Evolutionary conservation across 2,329 filamentous ascomycete genomes (phyloP), one percentile per base, ranked within the genome.

Genomic region (Aotearoamyces nothofagi): DNA sequence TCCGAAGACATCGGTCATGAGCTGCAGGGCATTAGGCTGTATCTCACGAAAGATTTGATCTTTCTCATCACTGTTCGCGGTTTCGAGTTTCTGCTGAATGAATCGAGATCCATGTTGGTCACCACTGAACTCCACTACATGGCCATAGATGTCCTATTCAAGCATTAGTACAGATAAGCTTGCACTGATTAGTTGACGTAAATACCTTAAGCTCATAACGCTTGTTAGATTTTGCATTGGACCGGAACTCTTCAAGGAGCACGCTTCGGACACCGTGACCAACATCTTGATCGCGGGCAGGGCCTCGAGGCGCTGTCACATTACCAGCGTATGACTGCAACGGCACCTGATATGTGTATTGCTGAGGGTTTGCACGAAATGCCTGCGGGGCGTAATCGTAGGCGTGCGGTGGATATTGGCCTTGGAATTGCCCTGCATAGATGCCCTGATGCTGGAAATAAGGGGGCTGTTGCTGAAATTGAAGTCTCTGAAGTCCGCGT

Each of bases 1-100:
- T 30, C 90, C 90, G 47, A 94, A 98, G 0, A 96, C 78, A 50
- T 96, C 90, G 25, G 78, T 87, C 83, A 93, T 94, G 26, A 98
- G 60, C 46, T 87, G 83, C 16, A 92, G 54, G 2, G 78, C 73
- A 40, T 98, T 90, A 1, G 74, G 69, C 42, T 80, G 69, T 25
- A 98, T 83, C 52, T 96, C 90, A 1, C 66, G 63, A 58, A 94
- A 96, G 1, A 96, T 69, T 32, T 76, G 75, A 17, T 92, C 82
- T 54, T 94, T 96, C 47, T 94, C 87, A 36, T 96, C 90, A 44
- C 84, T 93, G 49, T 92, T 94, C 31, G 90, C 90, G 2, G 73
- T 78, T 51, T 90, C 80, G 3, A 98, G 66, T 53, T 92, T 94
- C 41, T 78, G 71, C 49, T 98, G 90, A 34, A 98, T 93, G 51